These are phyloP conservation scores for Diaporthe amygdali DNA, from an alignment of 2,329 filamentous ascomycete genomes.

Conservation along the genomic window DNA sequence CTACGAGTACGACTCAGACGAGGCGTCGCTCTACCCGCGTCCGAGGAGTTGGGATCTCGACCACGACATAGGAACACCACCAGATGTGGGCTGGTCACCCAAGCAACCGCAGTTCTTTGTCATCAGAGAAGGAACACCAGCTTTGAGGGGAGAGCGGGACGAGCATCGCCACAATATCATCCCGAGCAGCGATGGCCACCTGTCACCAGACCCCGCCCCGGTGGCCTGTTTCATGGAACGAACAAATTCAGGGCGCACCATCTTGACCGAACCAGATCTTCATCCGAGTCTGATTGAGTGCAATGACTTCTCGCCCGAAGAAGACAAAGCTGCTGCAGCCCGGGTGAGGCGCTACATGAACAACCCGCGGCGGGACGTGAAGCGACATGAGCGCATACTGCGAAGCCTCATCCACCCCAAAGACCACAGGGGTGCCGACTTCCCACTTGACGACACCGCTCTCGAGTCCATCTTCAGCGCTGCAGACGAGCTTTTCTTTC, in stretches of 20 bases:
- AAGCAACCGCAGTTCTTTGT: conserved; percentile 35
- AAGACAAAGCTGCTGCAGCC: conserved; percentile 53
- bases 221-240: conserved; percentile 46
- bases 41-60: conserved; percentile 12
- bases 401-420: conserved; percentile 61
- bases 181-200: conserved; percentile 9
- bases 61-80: conserved; percentile 13
- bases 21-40: conserved; percentile 1
- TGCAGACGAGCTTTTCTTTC: conserved; percentile 68
- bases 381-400: conserved; percentile 59
- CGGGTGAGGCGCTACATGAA: conserved; percentile 55
- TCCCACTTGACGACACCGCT: conserved; percentile 61
- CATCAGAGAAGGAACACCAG: conserved; percentile 35
- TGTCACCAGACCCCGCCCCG: conserved; percentile 17
- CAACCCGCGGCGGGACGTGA: conserved; percentile 52
- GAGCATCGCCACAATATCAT: conserved; percentile 27
- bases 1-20: conserved; percentile 21
- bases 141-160: conserved; percentile 16
- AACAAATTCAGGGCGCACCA: conserved; percentile 54
- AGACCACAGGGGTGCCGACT: conserved; percentile 44
- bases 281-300: conserved; percentile 28
- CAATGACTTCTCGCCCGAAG: conserved; percentile 43
- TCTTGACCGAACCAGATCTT: conserved; percentile 45
- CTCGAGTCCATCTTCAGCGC: conserved; percentile 64
- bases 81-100: conserved; percentile 22